Conservation (phyloP, 345 rosid species). For the Trapa incisa region DNA sequence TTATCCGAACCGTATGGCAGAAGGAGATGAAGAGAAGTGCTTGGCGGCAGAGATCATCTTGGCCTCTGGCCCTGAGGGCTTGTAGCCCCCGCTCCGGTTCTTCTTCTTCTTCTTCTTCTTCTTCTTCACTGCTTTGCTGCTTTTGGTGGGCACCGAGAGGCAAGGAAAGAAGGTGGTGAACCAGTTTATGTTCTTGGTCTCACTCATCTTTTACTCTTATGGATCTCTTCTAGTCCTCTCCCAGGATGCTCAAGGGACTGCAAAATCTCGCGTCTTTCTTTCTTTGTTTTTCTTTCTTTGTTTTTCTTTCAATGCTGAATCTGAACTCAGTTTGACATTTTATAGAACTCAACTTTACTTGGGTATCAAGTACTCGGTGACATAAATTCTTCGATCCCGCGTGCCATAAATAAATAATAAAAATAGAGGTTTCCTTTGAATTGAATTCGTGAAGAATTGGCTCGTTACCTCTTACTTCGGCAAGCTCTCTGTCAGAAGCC, state of each 20-base stretch:
- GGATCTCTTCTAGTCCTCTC: neutral
- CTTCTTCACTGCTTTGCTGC: neutral
- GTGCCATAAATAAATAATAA: neutral
- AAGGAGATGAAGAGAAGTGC: slow-evolving; percentile 33
- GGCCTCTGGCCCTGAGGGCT: slow-evolving; percentile 14
- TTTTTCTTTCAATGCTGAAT: neutral
- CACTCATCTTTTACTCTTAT: neutral
- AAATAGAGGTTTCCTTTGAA: neutral
- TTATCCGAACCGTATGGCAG: slow-evolving; percentile 12
- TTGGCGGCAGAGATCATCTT: slow-evolving; percentile 23
- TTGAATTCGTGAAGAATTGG: neutral
- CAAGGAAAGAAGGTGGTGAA: slow-evolving; percentile 13
- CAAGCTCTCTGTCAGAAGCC: neutral
- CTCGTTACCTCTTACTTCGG: neutral
- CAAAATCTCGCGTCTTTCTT: neutral
- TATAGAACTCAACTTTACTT: neutral
- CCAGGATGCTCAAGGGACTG: neutral
- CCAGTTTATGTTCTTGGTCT: slow-evolving; percentile 8
- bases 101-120: neutral
- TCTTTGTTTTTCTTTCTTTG: neutral
- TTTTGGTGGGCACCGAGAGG: neutral
- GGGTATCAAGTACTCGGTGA: neutral
- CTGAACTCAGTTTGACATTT: neutral
- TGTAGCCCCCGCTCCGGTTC: neutral
- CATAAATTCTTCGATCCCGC: neutral